These are phyloP conservation scores for Hanseniaspora valbyensis DNA, from an alignment of 805 yeast genomes.

Conservation along the genomic window DNA sequence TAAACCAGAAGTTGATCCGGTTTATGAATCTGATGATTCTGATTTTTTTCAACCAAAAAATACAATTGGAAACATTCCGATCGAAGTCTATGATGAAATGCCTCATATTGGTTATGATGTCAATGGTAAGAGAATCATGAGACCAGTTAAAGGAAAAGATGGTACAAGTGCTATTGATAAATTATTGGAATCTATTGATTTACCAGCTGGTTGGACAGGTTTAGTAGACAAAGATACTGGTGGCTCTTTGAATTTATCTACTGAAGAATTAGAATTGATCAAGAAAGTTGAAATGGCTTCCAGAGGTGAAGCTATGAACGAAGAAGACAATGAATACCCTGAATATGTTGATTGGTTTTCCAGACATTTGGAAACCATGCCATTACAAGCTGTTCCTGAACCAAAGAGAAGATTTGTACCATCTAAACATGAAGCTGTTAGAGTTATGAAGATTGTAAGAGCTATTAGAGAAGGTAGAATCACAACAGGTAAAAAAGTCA, in stretches of 20 bases:
- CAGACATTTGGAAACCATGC: slow-evolving; percentile 72
- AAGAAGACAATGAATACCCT: slow-evolving; percentile 73
- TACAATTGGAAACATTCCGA: slow-evolving; percentile 87
- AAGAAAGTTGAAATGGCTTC: slow-evolving; percentile 52
- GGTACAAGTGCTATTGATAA: slow-evolving; percentile 68
- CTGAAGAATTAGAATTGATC: slow-evolving; percentile 82
- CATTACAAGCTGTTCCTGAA: slow-evolving; percentile 86
- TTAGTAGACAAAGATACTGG: slow-evolving; percentile 85
- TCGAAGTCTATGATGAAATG: slow-evolving; percentile 89
- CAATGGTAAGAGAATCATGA: slow-evolving; percentile 95
- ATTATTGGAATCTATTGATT: slow-evolving; percentile 76
- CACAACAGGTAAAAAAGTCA: slow-evolving; percentile 55
- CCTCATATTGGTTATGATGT: slow-evolving; percentile 96
- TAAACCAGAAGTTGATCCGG: slow-evolving; percentile 84
- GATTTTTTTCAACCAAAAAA: slow-evolving; percentile 65
- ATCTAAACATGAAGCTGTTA: slow-evolving; percentile 90
- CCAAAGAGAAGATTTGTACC: slow-evolving; percentile 96
- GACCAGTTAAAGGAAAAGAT: slow-evolving; percentile 77
- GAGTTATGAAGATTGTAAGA: slow-evolving; percentile 88
- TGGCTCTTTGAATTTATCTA: slow-evolving; percentile 61
- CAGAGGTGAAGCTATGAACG: slow-evolving; percentile 72
- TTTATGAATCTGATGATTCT: slow-evolving; percentile 89
- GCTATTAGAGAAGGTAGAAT: slow-evolving; percentile 96
- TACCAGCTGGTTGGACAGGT: slow-evolving; percentile 99
- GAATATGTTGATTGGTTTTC: slow-evolving; percentile 96